These are phyloP conservation scores for Triangularia verruculosa DNA, from an alignment of 2,329 filamentous ascomycete genomes.

Conservation along the genomic window DNA sequence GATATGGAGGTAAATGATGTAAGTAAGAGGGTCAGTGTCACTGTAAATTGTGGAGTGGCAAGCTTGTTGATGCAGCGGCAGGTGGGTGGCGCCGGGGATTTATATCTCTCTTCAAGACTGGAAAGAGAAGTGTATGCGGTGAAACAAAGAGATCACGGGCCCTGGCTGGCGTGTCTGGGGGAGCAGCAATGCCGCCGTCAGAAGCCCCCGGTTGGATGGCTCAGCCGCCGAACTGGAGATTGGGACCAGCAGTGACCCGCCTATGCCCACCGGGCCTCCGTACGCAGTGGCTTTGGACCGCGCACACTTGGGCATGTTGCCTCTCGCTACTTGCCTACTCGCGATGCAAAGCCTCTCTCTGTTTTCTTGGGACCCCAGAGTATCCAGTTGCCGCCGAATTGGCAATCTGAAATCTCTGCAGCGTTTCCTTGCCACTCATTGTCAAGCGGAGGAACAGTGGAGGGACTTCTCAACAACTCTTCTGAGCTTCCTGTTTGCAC, in stretches of 20 bases:
- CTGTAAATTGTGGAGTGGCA: not conserved
- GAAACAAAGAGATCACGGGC: conserved; percentile 17
- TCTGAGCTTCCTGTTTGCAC: not conserved
- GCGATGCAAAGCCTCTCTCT: conserved; percentile 6
- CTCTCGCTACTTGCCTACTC: not conserved
- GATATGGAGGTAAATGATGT: not conserved
- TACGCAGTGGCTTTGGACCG: not conserved
- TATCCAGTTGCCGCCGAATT: not conserved
- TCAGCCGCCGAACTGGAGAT: conserved; percentile 15
- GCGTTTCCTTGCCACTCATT: not conserved
- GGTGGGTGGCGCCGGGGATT: conserved; percentile 14
- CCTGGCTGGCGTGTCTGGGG: conserved; percentile 10
- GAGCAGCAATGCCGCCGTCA: conserved; percentile 18
- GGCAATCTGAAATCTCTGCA: not conserved
- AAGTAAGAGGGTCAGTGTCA: not conserved
- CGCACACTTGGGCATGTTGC: conserved; percentile 1
- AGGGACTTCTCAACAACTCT: not conserved
- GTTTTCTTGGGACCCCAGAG: not conserved
- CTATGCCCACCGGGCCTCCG: not conserved
- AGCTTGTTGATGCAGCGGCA: conserved; percentile 6
- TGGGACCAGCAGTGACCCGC: conserved; percentile 6
- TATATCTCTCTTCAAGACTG: conserved; percentile 10
- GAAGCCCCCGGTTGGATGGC: conserved; percentile 20
- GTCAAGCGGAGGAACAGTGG: too few relatives aligned
- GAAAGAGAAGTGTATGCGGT: too few relatives aligned